A percentile compares a stretch with the other conserved stretches of the same genome.
Conservation (phyloP, 208 protist species). For the Wallacemonas sp. region DNA sequence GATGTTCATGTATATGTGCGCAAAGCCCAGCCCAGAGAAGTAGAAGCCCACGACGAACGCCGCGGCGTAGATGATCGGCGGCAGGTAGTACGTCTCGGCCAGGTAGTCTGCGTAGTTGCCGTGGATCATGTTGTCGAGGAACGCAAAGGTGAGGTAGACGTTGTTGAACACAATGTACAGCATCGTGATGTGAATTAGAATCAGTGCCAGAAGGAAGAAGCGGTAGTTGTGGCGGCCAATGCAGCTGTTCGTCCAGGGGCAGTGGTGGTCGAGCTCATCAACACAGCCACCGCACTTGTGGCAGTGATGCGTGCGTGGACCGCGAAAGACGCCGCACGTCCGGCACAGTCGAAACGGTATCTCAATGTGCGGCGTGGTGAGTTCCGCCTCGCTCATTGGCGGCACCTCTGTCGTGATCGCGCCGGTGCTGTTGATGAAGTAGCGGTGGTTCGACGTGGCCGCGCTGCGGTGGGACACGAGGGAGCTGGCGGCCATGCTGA, state of each 20-base stretch:
- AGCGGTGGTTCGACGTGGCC: constrained; percentile 31
- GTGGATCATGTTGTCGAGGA: constrained; percentile 9
- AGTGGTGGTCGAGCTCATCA: constrained; percentile 71
- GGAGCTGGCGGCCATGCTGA: constrained; percentile 9
- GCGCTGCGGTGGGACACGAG: constrained; percentile 20
- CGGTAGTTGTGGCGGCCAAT: constrained; percentile 65
- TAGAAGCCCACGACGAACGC: constrained; percentile 44
- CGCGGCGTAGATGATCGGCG: constrained; percentile 33
- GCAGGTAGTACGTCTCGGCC: constrained; percentile 29
- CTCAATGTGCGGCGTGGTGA: constrained; percentile 37
- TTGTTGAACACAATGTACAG: constrained; percentile 40
- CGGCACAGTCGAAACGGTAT: constrained; percentile 49
- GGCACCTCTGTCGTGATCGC: constrained; percentile 32
- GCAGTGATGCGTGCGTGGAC: constrained; percentile 66
- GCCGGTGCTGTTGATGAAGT: constrained; percentile 40
- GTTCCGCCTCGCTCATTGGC: constrained; percentile 24
- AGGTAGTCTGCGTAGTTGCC: constrained; percentile 23
- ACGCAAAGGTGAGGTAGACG: constrained; percentile 26
- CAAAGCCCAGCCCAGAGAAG: constrained; percentile 33
- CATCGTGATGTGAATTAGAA: constrained; percentile 40
- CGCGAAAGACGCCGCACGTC: constrained; percentile 50
- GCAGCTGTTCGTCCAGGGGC: constrained; percentile 64
- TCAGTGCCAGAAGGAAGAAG: constrained; percentile 44
- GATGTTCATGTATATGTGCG: constrained; percentile 41
- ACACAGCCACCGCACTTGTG: constrained; percentile 60